A percentile compares a stretch with the other conserved stretches of the same genome.
Conservation (phyloP, 2,329 filamentous ascomycete genomes). For the Aspergillus viridinutans region DNA sequence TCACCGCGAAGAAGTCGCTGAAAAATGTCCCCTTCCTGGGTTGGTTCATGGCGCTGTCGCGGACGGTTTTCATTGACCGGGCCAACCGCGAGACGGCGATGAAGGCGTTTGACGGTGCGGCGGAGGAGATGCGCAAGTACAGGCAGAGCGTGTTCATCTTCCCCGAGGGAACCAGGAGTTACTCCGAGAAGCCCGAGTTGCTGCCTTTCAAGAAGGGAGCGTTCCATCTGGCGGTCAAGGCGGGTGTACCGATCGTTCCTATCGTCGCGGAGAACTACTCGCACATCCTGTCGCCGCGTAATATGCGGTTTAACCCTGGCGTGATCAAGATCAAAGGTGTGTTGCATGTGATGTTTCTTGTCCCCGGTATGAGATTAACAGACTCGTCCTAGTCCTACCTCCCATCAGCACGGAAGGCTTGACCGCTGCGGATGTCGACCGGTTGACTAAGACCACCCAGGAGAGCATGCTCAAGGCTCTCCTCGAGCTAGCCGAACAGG, state of each 20-base stretch:
- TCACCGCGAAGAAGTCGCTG: conserved; percentile 86
- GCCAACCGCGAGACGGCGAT: conserved; percentile 77
- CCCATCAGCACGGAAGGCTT: conserved; percentile 74
- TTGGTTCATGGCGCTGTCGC: conserved; percentile 88
- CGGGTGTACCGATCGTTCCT: conserved; percentile 87
- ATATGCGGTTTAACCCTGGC: conserved; percentile 62
- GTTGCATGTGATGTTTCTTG: conserved; percentile 18
- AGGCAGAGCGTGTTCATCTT: conserved; percentile 58
- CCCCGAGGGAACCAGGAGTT: conserved; percentile 84
- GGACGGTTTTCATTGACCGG: conserved; percentile 93
- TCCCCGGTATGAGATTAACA: conserved; percentile 3
- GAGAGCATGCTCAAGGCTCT: conserved; percentile 69
- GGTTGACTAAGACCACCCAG: conserved; percentile 62
- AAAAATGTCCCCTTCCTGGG: conserved; percentile 78
- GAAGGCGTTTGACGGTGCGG: conserved; percentile 79
- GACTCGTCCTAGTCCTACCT: conserved; percentile 60
- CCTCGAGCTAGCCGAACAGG: conserved; percentile 37
- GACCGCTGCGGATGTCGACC: conserved; percentile 71
- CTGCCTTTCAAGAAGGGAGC: conserved; percentile 99
- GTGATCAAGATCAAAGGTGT: conserved; percentile 71
- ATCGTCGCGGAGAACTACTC: conserved; percentile 77
- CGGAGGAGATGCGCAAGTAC: conserved; percentile 68
- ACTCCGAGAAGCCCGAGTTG: conserved; percentile 73
- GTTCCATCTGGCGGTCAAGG: conserved; percentile 92
- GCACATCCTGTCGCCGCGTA: conserved; percentile 63